Base-by-base conservation (phyloP, 805 yeast species). In the Candida ortonii region DNA sequence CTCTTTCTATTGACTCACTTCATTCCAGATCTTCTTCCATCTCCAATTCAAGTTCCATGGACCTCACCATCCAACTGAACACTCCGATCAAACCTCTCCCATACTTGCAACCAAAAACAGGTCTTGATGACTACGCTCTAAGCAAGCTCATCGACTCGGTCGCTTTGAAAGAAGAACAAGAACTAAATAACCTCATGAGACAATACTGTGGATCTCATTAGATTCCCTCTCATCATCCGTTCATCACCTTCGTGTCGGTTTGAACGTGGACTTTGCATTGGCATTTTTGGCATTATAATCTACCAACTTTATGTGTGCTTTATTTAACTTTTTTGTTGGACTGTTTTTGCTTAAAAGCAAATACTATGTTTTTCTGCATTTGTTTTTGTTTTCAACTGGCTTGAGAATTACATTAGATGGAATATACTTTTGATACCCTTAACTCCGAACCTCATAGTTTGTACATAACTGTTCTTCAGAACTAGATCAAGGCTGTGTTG, bases 161-260 rank as follows among this genome's bases (percentile, higher is more conserved):
- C 23, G 63, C 64, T n/a, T 39, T 45, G 26, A 52, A 47, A 17
- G 65, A 60, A 42, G 62, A 60, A 33, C 55, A 51, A 39, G 59
- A 60, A 40, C 48, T 60, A 27, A 55, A 49, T 34, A 50, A 49
- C 19, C 40, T 59, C 23, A 55, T 60, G 47, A 59, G 56, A 49
- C 58, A 56, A 38, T 60, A 60, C 47, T 58, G 63, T 33, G 46
- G 33, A 10, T 16, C 27, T 11, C 11, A n/a, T 11, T 30, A 22
- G 22, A 7, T 14, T 20, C 7, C 13, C n/a, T 22, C 18, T 15
- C 5, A 6, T 18, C 24, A 17, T 30, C 16, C 17, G 27, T 7
- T 30, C 18, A 16, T 26, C 22, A 30, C 16, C n/a, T 22, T 22
- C n/a, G 33, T 21, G 15, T 30, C 9, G 16, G 16, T 30, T 25